A percentile compares a stretch with the other conserved stretches of the same genome.
Evolutionary conservation across 2,329 filamentous ascomycete genomes (phyloP).

Genomic region (Xylariaceae sp.): DNA sequence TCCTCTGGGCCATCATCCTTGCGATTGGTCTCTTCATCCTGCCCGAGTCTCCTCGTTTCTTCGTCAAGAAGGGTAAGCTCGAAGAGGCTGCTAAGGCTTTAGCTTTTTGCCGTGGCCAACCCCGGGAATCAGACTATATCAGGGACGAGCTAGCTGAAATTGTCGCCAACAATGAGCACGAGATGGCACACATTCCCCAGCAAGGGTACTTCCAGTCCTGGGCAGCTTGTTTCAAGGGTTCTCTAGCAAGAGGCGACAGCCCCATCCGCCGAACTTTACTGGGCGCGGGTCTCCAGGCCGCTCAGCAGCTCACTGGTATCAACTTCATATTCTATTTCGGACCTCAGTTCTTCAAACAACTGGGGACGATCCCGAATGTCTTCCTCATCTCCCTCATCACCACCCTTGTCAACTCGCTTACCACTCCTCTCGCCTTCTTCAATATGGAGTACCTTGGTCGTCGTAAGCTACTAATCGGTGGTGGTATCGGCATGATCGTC

Average conservation of each 20-base stretch:
- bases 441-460: slow-evolving; percentile 73
- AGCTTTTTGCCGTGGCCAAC: slow-evolving; percentile 67
- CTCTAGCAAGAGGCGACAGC: slow-evolving; percentile 59
- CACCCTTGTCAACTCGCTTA: slow-evolving; percentile 76
- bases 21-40: slow-evolving; percentile 46
- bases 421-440: slow-evolving; percentile 75
- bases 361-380: slow-evolving; percentile 67
- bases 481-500: slow-evolving; percentile 72
- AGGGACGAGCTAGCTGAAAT: slow-evolving; percentile 75
- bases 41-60: slow-evolving; percentile 74
- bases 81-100: slow-evolving; percentile 65
- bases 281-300: slow-evolving; percentile 43
- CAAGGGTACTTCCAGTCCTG: slow-evolving; percentile 64
- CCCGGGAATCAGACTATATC: slow-evolving; percentile 68
- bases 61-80: slow-evolving; percentile 69
- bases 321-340: slow-evolving; percentile 80
- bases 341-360: slow-evolving; percentile 72
- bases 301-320: slow-evolving; percentile 57
- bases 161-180: slow-evolving; percentile 75
- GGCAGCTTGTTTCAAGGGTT: slow-evolving; percentile 62
- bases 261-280: slow-evolving; percentile 60
- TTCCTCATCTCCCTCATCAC: slow-evolving; percentile 77
- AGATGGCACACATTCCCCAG: slow-evolving; percentile 64
- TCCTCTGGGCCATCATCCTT: slow-evolving; percentile 54
- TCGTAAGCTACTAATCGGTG: slow-evolving; percentile 70